A percentile compares a stretch with the other conserved stretches of the same genome.
Evolutionary conservation across 208 protist genomes (phyloP).

Genomic region (Trypanosoma cruzi): DNA sequence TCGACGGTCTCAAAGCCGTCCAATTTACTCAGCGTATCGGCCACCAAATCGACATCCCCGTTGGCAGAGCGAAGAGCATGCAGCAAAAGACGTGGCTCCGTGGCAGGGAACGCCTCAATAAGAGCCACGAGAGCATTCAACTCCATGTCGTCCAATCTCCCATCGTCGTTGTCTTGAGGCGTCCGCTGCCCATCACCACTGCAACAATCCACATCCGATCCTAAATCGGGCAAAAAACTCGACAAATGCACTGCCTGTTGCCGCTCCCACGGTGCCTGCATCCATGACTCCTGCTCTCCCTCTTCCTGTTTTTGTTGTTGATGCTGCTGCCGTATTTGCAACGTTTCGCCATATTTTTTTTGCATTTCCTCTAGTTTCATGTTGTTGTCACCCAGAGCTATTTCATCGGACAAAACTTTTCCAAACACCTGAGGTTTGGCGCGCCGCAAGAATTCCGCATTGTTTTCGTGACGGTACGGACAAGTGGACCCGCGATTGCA

Average conservation of each 20-base stretch:
- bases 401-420: background rate
- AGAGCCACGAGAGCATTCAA: conserved; percentile 44
- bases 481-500: conserved; percentile 53
- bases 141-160: conserved; percentile 31
- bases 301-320: background rate
- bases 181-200: background rate
- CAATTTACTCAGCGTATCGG: conserved; percentile 38
- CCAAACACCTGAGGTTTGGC: conserved; percentile 13
- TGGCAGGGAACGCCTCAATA: conserved; percentile 49
- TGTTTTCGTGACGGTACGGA: conserved; percentile 64
- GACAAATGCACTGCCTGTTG: conserved; percentile 8
- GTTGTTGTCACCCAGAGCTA: background rate
- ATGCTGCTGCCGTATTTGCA: background rate
- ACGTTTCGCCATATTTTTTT: background rate
- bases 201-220: background rate
- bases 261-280: background rate
- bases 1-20: conserved; percentile 13
- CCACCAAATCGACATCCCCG: conserved; percentile 38
- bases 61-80: conserved; percentile 55
- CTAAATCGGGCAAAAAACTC: conserved; percentile 12
- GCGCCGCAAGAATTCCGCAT: conserved; percentile 39
- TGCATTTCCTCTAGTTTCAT: background rate
- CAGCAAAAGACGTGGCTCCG: conserved; percentile 52
- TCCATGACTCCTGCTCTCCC: background rate
- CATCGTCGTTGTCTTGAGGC: background rate